Percentiles rank a stretch among this genome's conserved stretches.
Conservation (phyloP, 306 rosid species). For the Chamaecrista fasciculata region DNA sequence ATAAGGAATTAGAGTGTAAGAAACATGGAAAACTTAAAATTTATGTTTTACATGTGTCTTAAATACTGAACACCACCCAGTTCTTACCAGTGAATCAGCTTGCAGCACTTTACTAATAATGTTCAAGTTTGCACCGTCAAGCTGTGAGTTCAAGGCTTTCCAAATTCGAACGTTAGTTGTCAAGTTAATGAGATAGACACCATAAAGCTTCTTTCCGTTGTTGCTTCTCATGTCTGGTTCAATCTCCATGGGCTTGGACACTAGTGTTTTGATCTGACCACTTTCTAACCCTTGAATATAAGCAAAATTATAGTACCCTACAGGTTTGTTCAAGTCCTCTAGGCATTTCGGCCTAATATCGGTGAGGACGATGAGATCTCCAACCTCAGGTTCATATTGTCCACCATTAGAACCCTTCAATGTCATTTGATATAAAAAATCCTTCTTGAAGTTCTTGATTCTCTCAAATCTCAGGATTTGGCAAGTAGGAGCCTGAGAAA, state of each 20-base stretch:
- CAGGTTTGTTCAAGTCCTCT: conserved; percentile 34
- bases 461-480: conserved; percentile 22
- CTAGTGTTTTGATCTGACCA: neutral
- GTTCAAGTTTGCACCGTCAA: neutral
- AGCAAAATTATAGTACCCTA: conserved; percentile 33
- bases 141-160: conserved; percentile 11
- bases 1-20: neutral
- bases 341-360: conserved; percentile 29
- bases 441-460: neutral
- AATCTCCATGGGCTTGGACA: neutral
- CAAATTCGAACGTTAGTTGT: conserved; percentile 23
- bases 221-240: neutral
- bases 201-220: conserved; percentile 5
- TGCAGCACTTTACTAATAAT: conserved; percentile 39
- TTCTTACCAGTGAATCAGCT: conserved; percentile 37
- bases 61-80: neutral
- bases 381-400: conserved; percentile 37
- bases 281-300: conserved; percentile 21
- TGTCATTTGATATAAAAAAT: conserved; percentile 24
- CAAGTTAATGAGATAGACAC: neutral
- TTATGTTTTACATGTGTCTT: neutral
- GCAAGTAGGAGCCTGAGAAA: conserved; percentile 33
- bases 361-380: conserved; percentile 57
- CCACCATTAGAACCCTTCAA: neutral
- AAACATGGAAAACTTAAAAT: neutral